These are phyloP conservation scores for Xylariaceae sp. DNA, from an alignment of 2,329 filamentous ascomycete species.

Conservation along the genomic window DNA sequence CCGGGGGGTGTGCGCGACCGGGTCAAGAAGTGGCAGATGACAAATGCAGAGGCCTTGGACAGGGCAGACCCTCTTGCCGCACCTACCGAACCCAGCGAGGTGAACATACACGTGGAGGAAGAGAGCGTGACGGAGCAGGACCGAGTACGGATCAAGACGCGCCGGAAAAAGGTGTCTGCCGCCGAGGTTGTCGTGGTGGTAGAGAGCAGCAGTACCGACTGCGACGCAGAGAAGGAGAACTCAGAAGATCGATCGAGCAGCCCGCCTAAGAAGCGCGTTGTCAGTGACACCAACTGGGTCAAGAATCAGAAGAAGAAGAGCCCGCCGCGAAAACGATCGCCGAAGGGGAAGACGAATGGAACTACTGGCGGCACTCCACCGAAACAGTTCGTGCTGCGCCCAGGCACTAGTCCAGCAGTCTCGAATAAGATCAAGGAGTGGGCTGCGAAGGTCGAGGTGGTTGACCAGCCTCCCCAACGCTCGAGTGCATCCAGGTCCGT, in stretches of 20 bases:
- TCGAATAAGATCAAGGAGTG: slow-evolving; percentile 56
- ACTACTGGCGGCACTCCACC: slow-evolving; percentile 40
- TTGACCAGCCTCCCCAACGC: slow-evolving; percentile 32
- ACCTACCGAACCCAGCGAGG: slow-evolving; percentile 52
- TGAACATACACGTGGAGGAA: slow-evolving; percentile 53
- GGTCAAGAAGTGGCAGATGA: slow-evolving; percentile 78
- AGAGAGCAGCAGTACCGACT: slow-evolving; percentile 19
- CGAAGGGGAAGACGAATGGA: slow-evolving; percentile 24
- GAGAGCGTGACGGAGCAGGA: slow-evolving; percentile 56
- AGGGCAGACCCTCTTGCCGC: slow-evolving; percentile 43
- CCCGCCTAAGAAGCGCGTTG: slow-evolving; percentile 81
- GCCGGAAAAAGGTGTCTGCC: slow-evolving; percentile 34
- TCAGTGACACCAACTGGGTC: slow-evolving; percentile 89
- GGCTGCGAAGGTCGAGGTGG: slow-evolving; percentile 48
- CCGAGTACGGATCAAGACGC: slow-evolving; percentile 48
- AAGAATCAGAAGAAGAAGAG: slow-evolving; percentile 49
- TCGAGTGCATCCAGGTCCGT: slow-evolving; percentile 30
- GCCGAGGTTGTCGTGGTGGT: slow-evolving; percentile 24
- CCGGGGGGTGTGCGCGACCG: slow-evolving; percentile 67
- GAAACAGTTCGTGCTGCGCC: slow-evolving; percentile 48
- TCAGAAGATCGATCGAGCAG: slow-evolving; percentile 35
- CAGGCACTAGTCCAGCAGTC: slow-evolving; percentile 46
- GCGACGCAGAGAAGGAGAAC: slow-evolving; percentile 25
- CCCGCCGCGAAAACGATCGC: slow-evolving; percentile 34
- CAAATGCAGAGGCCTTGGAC: slow-evolving; percentile 59